These are phyloP conservation scores for Phytophthora tentaculata DNA, from an alignment of 352 stramenopile species.

Conservation along the genomic window DNA sequence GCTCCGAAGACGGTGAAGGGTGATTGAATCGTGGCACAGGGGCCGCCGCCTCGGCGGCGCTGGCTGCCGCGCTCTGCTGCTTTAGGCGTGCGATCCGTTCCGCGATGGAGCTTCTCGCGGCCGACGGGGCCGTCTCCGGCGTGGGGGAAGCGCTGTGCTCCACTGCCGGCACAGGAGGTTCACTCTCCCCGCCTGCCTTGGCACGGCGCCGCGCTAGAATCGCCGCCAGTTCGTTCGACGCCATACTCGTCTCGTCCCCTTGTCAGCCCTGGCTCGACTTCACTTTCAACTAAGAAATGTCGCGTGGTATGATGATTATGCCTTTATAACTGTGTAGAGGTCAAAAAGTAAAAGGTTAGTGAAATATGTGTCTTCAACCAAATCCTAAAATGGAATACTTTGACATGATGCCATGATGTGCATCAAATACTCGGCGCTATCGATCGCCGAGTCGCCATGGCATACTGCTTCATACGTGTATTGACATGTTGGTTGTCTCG, in stretches of 20 bases:
- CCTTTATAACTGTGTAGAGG: conserved; percentile 13
- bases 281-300: conserved; percentile 24
- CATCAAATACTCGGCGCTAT: conserved; percentile 8
- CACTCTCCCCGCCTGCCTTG: conserved; percentile 61
- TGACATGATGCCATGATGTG: conserved; percentile 7
- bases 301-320: conserved; percentile 22
- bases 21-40: conserved; percentile 37
- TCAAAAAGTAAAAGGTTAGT: neutral
- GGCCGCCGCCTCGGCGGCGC: conserved; percentile 21
- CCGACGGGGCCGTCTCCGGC: conserved; percentile 22
- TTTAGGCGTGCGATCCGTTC: conserved; percentile 81
- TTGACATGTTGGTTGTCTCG: conserved; percentile 19
- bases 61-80: conserved; percentile 59
- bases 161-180: conserved; percentile 36
- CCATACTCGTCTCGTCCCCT: conserved; percentile 56
- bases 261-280: conserved; percentile 25
- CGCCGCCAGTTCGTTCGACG: conserved; percentile 82
- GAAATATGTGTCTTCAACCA: neutral
- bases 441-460: neutral
- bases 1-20: conserved; percentile 15
- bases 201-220: conserved; percentile 80
- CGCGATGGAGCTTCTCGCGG: conserved; percentile 61
- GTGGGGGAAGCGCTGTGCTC: conserved; percentile 28
- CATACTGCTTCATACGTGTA: conserved; percentile 29
- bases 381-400: conserved; percentile 17